phyloP scores from a whole-genome alignment of 768 basidiomycete species.

The Pisolithus microcarpus region DNA sequence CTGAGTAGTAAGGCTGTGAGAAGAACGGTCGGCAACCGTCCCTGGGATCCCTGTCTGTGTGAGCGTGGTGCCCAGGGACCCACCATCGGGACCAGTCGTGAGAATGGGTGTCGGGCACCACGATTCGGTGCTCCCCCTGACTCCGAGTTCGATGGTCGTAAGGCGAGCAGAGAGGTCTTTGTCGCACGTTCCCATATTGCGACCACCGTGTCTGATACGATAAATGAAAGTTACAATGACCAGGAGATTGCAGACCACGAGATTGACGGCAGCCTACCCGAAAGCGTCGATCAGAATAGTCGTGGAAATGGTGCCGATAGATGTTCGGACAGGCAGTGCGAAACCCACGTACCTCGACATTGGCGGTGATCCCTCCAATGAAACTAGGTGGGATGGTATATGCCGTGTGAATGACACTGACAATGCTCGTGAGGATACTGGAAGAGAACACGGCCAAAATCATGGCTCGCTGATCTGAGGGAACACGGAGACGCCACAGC shows the following conservation, averaged over 20 bases:
- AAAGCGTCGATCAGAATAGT: neutral
- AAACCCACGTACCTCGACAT: conserved; percentile 35
- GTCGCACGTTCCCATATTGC: conserved; percentile 6
- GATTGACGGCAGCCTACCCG: conserved; percentile 28
- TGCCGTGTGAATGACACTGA: conserved; percentile 36
- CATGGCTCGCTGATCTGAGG: conserved; percentile 35
- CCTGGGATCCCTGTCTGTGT: no score
- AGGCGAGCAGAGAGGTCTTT: conserved; percentile 11
- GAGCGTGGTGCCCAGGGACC: no score
- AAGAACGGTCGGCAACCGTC: no score
- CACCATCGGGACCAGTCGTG: neutral
- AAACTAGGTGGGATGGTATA: conserved; percentile 30
- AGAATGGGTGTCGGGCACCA: neutral
- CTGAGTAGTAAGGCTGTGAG: no score
- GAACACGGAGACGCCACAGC: conserved; percentile 36
- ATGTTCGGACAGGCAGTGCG: neutral
- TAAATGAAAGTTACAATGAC: conserved; percentile 32
- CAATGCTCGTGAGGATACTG: conserved; percentile 42
- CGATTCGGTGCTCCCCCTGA: neutral
- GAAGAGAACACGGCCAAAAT: conserved; percentile 44
- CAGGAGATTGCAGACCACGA: conserved; percentile 37
- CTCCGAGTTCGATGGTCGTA: conserved; percentile 20
- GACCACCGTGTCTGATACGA: conserved; percentile 9
- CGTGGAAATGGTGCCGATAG: neutral
- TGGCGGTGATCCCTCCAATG: conserved; percentile 21